phyloP scores from a whole-genome alignment of 2,329 filamentous ascomycete genomes.

The Aspergillus pseudotamarii region DNA sequence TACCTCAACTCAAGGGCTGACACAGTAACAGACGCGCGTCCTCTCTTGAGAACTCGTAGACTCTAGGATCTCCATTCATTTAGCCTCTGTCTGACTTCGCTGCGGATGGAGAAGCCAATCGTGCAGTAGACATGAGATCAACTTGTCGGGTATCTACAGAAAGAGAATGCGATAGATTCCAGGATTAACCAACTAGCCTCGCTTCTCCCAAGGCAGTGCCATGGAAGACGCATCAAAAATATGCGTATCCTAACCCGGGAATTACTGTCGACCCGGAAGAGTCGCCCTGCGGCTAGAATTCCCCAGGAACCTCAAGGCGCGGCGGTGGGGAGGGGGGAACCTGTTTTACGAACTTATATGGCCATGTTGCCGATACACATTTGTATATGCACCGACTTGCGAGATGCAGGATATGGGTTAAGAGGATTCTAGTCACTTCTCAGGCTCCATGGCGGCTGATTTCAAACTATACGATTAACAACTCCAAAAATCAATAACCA shows the following conservation, averaged over 20 bases:
- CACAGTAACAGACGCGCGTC: conserved; percentile 33
- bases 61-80: not conserved
- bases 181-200: not conserved
- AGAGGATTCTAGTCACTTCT: not conserved
- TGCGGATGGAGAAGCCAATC: not conserved
- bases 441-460: not conserved
- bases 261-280: not conserved
- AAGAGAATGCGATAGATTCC: not conserved
- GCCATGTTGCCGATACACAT: not conserved
- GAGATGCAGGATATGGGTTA: not conserved
- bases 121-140: not conserved
- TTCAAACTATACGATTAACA: not conserved
- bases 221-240: not conserved
- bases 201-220: not conserved
- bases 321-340: not conserved
- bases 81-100: not conserved
- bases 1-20: conserved; percentile 20
- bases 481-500: not conserved
- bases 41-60: conserved; percentile 26
- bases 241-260: not conserved
- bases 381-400: not conserved
- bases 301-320: not conserved
- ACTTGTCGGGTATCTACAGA: not conserved
- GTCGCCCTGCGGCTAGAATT: not conserved
- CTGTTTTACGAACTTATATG: not conserved